Conservation (phyloP, 139 green algal species). For the Haematococcus lacustris region DNA sequence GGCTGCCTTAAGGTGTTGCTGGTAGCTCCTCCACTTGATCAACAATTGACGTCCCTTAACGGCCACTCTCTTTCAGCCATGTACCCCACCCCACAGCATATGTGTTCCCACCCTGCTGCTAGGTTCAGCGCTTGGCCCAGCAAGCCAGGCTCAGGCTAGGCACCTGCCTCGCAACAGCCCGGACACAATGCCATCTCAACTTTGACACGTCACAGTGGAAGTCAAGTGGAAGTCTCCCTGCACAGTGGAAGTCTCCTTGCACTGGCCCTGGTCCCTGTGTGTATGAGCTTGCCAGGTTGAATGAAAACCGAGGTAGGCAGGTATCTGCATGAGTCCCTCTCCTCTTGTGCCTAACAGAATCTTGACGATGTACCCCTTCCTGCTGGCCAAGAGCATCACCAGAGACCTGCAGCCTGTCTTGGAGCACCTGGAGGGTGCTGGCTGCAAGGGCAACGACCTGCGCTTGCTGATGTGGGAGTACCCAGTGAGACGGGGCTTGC, state of each 20-base stretch:
- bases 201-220: background rate
- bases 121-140: background rate
- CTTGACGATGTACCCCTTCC: background rate
- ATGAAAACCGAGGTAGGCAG: background rate
- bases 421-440: background rate
- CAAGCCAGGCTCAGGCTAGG: background rate
- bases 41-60: too few relatives aligned
- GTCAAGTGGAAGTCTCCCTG: too few relatives aligned
- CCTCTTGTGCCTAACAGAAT: background rate
- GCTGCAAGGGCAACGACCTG: background rate
- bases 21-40: background rate
- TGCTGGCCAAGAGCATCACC: background rate
- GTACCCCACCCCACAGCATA: background rate
- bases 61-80: background rate
- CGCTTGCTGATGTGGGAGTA: conserved; percentile 3
- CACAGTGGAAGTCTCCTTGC: background rate
- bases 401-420: background rate
- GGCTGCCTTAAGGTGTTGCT: too few relatives aligned
- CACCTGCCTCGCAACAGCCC: background rate
- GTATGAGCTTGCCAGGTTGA: background rate
- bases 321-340: background rate
- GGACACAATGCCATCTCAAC: background rate
- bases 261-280: background rate
- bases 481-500: too few relatives aligned
- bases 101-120: background rate